A percentile compares a stretch with the other conserved stretches of the same genome.
phyloP scores from a whole-genome alignment of 2,329 filamentous ascomycete species.

The Bipolaris cookei region DNA sequence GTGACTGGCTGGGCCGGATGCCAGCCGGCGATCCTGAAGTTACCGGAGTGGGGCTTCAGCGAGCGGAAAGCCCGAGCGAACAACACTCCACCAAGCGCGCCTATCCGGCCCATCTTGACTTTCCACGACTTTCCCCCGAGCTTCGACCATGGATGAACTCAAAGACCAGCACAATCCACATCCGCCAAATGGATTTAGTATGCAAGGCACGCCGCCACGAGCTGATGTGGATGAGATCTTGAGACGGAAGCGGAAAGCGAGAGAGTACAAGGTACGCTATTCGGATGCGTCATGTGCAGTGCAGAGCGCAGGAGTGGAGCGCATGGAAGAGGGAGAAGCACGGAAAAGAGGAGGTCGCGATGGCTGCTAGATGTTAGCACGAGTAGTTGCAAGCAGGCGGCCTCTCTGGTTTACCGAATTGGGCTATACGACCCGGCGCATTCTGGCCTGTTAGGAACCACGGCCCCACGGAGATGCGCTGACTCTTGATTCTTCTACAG shows the following conservation, averaged over 20 bases:
- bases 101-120: conserved; percentile 25
- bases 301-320: not conserved
- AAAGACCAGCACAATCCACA: conserved; percentile 35
- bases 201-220: conserved; percentile 50
- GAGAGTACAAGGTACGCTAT: conserved; percentile 56
- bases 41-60: conserved; percentile 22
- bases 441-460: conserved; percentile 9
- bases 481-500: conserved; percentile 27
- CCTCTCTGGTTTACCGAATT: conserved; percentile 22
- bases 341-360: conserved; percentile 2
- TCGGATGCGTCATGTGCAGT: conserved; percentile 5
- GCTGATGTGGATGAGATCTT: conserved; percentile 58
- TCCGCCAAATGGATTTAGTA: conserved; percentile 25
- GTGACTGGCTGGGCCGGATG: conserved; percentile 17
- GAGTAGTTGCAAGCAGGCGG: not conserved
- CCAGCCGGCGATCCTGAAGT: conserved; percentile 10
- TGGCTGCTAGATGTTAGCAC: not conserved
- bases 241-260: conserved; percentile 57
- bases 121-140: conserved; percentile 24
- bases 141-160: conserved; percentile 39
- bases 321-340: not conserved
- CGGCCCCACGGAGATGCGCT: conserved; percentile 27
- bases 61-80: conserved; percentile 20
- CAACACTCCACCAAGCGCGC: conserved; percentile 23
- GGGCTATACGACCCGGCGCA: conserved; percentile 26